Percentiles rank a stretch among this genome's conserved stretches.
Evolutionary conservation across 805 yeast genomes (phyloP).

Genomic region (Pichia rugopelliculosa): DNA sequence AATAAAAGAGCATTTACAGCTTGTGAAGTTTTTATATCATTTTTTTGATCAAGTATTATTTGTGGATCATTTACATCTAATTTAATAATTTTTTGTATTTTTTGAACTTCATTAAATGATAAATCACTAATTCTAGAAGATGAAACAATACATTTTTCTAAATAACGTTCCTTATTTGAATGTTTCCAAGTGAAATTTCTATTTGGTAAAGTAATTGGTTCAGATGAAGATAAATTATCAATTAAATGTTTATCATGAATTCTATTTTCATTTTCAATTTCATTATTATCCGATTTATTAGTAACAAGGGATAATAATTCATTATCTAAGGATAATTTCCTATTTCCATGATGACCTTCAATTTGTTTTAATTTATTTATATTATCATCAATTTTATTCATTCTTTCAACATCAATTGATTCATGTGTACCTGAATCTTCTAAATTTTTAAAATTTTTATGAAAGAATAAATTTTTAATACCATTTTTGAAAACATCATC

Average conservation of each 20-base stretch:
- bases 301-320: background rate
- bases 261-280: conserved; percentile 2
- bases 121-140: background rate
- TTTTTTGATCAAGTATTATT: conserved; percentile 20
- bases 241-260: background rate
- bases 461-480: background rate
- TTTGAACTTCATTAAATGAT: background rate
- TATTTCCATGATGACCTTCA: background rate
- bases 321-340: background rate
- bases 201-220: conserved; percentile 7
- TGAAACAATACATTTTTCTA: background rate
- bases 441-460: background rate
- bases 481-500: background rate
- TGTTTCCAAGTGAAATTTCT: conserved; percentile 9
- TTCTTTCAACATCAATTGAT: conserved; percentile 2
- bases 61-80: conserved; percentile 2
- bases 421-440: conserved; percentile 8
- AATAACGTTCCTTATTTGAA: conserved; percentile 1
- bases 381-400: background rate
- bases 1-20: conserved; percentile 47
- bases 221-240: background rate
- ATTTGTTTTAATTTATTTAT: background rate
- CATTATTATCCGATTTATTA: background rate
- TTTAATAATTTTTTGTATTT: background rate
- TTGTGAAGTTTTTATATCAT: conserved; percentile 20